A percentile compares a stretch with the other conserved stretches of the same genome.
Conservation (phyloP, 331 rosid species). For the Cucumis variabilis region DNA sequence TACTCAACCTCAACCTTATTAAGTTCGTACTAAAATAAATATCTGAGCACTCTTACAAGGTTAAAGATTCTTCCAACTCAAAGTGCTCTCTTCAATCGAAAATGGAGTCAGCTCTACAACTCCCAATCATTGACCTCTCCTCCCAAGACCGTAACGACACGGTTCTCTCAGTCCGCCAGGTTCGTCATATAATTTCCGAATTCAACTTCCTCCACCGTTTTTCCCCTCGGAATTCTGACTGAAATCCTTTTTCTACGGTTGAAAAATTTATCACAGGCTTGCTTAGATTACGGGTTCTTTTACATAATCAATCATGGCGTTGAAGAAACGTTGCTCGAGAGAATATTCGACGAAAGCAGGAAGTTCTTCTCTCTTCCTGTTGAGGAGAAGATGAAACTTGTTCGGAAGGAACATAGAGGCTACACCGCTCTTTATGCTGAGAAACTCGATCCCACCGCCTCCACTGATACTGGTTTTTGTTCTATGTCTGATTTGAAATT, state of each 20-base stretch:
- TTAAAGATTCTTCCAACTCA: not conserved
- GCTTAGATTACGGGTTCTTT: constrained; percentile 80
- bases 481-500: not conserved
- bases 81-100: not conserved
- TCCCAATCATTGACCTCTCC: constrained; percentile 74
- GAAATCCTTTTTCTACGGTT: not conserved
- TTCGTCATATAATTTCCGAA: constrained; percentile 13
- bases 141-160: constrained; percentile 59
- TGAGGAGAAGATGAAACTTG: constrained; percentile 56
- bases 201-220: not conserved
- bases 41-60: no score
- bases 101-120: constrained; percentile 49
- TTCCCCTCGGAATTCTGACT: not conserved
- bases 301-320: constrained; percentile 84
- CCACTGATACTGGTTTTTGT: constrained; percentile 57
- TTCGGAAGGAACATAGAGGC: constrained; percentile 68
- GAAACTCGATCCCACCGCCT: constrained; percentile 54
- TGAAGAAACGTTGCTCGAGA: constrained; percentile 46
- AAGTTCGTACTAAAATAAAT: no score
- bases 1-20: no score
- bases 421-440: constrained; percentile 74
- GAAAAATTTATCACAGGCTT: constrained; percentile 54
- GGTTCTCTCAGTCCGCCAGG: constrained; percentile 67
- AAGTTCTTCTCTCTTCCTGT: constrained; percentile 70
- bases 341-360: constrained; percentile 54